Evolutionary conservation across 176 grass and related monocot species (phyloP).

Genomic region (Metroxylon sagu): DNA sequence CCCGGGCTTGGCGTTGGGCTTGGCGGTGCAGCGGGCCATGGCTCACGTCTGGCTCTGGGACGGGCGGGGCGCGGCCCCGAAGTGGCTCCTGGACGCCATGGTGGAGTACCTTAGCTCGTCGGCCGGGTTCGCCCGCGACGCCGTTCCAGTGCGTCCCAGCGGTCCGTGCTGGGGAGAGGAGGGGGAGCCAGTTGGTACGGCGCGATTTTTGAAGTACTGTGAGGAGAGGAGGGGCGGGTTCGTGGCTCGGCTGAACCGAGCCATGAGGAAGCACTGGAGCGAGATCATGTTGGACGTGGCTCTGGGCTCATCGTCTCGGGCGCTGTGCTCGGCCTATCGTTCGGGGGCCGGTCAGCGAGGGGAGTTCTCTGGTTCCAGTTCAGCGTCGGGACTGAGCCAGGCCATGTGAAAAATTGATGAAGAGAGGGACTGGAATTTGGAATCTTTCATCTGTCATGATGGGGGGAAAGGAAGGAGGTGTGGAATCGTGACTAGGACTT

Average conservation of each 20-base stretch:
- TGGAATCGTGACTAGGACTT: too few species aligned
- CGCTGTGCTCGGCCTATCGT: slow-evolving; percentile 24
- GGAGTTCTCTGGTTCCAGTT: too few species aligned
- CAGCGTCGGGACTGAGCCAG: too few species aligned
- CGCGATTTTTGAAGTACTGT: slow-evolving; percentile 35
- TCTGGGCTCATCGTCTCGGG: slow-evolving; percentile 20
- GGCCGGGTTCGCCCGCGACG: background rate
- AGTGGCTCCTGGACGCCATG: slow-evolving; percentile 33
- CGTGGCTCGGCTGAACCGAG: slow-evolving; percentile 57
- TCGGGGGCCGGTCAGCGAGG: background rate
- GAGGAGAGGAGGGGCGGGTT: slow-evolving; percentile 39
- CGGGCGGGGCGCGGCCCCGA: slow-evolving; percentile 29
- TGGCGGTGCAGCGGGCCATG: slow-evolving; percentile 19
- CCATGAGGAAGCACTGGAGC: slow-evolving; percentile 58
- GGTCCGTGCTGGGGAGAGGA: background rate
- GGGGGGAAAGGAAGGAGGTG: too few species aligned
- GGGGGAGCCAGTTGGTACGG: slow-evolving; percentile 1
- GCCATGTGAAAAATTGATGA: too few species aligned
- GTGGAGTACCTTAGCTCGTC: slow-evolving; percentile 36
- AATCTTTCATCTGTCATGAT: too few species aligned
- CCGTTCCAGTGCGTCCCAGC: background rate
- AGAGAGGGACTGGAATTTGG: too few species aligned
- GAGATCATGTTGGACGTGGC: slow-evolving; percentile 38
- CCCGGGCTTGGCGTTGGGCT: background rate
- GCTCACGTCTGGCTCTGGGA: slow-evolving; percentile 69